Evolutionary conservation across 768 basidiomycete species (phyloP), one percentile per base, ranked within the genome.

Genomic region (Mycena polygramma): DNA sequence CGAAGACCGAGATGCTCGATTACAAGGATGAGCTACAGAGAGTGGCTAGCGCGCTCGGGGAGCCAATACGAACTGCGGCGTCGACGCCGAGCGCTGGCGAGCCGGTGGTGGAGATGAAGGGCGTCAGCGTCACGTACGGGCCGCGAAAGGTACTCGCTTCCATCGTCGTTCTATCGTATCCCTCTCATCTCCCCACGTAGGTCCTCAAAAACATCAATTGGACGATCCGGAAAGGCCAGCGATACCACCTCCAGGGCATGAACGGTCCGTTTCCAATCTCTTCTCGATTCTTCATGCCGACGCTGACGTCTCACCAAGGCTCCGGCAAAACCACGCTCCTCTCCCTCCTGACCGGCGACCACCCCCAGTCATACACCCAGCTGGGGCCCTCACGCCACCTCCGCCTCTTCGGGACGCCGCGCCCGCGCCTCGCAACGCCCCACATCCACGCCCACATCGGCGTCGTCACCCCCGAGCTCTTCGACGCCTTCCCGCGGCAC

Each of bases 261-360:
- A 99, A 99, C n/a, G n/a, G n/a, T n/a, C n/a, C n/a, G n/a, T n/a
- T n/a, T n/a, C n/a, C n/a, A n/a, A n/a, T n/a, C n/a, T n/a, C n/a
- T n/a, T n/a, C n/a, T n/a, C n/a, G n/a, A n/a, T n/a, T n/a, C n/a
- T n/a, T n/a, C n/a, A n/a, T n/a, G n/a, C n/a, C n/a, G n/a, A n/a
- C n/a, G n/a, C n/a, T n/a, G n/a, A n/a, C n/a, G n/a, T n/a, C n/a
- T n/a, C n/a, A n/a, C n/a, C n/a, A n/a, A n/a, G 94, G 97, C 53
- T 96, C 95, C 0, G 97, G 97, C 19, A 99, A 99, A 83, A 96
- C 96, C 0, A 99, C 97, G 0, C 90, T 98, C 8, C 85, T 98
- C 24, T 91, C 97, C 20, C 80, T 98, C 37, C 82, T 99, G 46
- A 95, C 95, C 0, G 97, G 97, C 30, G 96, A 97, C 77, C 97